Percentiles rank a stretch among this genome's conserved stretches.
Conservation (phyloP, 176 grass and related monocot genomes). For the Eragrostis curvula region DNA sequence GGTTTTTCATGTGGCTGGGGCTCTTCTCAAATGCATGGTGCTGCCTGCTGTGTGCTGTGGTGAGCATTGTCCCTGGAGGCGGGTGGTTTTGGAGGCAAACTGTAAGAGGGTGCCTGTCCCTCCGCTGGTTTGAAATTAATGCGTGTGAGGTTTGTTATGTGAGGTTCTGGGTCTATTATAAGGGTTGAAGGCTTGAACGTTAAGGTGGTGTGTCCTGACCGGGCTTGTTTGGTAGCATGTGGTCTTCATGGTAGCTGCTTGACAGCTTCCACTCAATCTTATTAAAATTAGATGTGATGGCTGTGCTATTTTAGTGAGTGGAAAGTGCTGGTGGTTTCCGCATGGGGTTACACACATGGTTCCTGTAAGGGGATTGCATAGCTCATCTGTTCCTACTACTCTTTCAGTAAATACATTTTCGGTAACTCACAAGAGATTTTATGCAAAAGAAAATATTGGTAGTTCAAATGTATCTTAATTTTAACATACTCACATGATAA, state of each 20-base stretch:
- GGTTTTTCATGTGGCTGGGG: conserved; percentile 50
- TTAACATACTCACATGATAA: not conserved
- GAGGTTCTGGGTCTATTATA: conserved; percentile 57
- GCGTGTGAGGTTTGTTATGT: conserved; percentile 29
- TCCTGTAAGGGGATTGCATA: conserved; percentile 28
- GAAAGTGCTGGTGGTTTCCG: conserved; percentile 41
- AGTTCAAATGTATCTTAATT: not conserved
- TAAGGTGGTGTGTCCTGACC: conserved; percentile 59
- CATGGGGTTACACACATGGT: conserved; percentile 14
- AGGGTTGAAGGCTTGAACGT: conserved; percentile 37
- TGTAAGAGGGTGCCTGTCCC: conserved; percentile 5
- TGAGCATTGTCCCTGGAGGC: conserved; percentile 49
- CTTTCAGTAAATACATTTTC: conserved; percentile 29
- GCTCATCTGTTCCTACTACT: conserved; percentile 15
- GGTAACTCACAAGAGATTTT: conserved; percentile 18
- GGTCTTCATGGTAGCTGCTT: conserved; percentile 92
- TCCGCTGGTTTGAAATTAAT: conserved; percentile 36
- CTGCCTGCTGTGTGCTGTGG: conserved; percentile 63
- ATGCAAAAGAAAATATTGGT: not conserved
- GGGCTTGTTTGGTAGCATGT: conserved; percentile 79
- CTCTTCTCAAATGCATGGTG: conserved; percentile 68
- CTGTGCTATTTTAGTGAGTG: conserved; percentile 42
- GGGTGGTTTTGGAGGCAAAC: conserved; percentile 42
- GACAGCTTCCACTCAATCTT: conserved; percentile 80
- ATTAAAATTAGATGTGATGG: conserved; percentile 56